These are phyloP conservation scores for Pestalotiopsis sp. DNA, from an alignment of 2,329 filamentous ascomycete species.

Conservation along the genomic window DNA sequence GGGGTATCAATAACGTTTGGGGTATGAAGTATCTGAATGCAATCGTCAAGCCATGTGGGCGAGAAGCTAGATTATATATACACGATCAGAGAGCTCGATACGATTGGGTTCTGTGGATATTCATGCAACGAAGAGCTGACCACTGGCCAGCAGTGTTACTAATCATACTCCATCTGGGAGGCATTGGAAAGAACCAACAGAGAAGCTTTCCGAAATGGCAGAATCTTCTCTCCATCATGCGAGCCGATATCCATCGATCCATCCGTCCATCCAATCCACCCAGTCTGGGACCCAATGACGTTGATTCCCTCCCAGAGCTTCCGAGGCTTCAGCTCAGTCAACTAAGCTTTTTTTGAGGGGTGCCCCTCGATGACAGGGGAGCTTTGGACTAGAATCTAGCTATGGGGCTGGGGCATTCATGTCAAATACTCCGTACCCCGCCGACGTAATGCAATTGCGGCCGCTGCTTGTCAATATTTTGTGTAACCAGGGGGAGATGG, in stretches of 20 bases:
- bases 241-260: not conserved
- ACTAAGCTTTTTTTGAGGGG: not conserved
- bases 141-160: not conserved
- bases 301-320: not conserved
- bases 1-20: not conserved
- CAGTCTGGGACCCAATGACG: not conserved
- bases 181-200: not conserved
- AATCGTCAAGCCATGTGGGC: not conserved
- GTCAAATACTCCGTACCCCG: not conserved
- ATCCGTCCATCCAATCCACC: too few species aligned
- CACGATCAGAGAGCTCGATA: not conserved
- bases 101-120: not conserved
- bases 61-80: not conserved
- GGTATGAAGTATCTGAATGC: not conserved
- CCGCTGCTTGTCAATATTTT: not conserved
- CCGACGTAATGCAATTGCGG: not conserved
- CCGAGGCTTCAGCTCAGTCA: not conserved
- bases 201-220: slow-evolving; percentile 4
- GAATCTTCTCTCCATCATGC: not conserved
- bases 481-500: not conserved
- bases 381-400: not conserved
- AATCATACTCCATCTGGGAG: not conserved
- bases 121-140: not conserved
- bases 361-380: not conserved
- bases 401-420: not conserved